Percentiles rank a stretch among this genome's conserved stretches.
These are phyloP conservation scores for Termitomyces sp. DNA, from an alignment of 1,284 basidiomycete species.

Conservation along the genomic window DNA sequence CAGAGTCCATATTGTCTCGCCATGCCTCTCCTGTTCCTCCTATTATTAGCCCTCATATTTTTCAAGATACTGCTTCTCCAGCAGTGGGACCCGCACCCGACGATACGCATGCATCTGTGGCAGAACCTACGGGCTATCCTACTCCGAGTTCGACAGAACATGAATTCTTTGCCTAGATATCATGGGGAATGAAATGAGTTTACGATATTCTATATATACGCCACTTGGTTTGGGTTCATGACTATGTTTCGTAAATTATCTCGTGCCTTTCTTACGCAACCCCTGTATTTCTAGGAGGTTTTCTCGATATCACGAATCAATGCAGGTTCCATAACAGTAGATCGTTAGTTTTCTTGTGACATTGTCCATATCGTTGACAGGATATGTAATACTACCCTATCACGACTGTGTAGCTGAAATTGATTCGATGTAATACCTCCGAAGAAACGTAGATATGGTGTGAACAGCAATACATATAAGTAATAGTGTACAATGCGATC, in stretches of 20 bases:
- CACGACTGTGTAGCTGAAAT: not conserved
- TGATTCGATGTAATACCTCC: not conserved
- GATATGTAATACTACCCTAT: not conserved
- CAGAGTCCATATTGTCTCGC: conserved; percentile 50
- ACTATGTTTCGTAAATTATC: conserved; percentile 11
- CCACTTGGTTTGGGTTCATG: conserved; percentile 8
- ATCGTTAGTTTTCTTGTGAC: not conserved
- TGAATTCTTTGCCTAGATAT: conserved; percentile 27
- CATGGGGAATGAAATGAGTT: conserved; percentile 7
- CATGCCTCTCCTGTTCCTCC: conserved; percentile 32
- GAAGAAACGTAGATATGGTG: not conserved
- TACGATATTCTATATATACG: conserved; percentile 15
- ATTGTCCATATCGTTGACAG: not conserved
- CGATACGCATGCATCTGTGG: conserved; percentile 12
- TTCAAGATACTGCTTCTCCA: not conserved
- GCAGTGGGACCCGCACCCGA: conserved; percentile 1
- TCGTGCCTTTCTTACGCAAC: conserved; percentile 3
- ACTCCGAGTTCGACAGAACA: conserved; percentile 35
- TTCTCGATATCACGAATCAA: not conserved
- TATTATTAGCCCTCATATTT: not conserved
- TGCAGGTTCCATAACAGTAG: not conserved
- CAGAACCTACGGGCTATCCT: conserved; percentile 30
- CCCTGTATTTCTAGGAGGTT: not conserved
- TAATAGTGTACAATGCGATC: not conserved
- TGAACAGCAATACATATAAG: not conserved